Base-by-base conservation (phyloP, 2,329 filamentous ascomycete genomes). In the Epichloe baconii region DNA sequence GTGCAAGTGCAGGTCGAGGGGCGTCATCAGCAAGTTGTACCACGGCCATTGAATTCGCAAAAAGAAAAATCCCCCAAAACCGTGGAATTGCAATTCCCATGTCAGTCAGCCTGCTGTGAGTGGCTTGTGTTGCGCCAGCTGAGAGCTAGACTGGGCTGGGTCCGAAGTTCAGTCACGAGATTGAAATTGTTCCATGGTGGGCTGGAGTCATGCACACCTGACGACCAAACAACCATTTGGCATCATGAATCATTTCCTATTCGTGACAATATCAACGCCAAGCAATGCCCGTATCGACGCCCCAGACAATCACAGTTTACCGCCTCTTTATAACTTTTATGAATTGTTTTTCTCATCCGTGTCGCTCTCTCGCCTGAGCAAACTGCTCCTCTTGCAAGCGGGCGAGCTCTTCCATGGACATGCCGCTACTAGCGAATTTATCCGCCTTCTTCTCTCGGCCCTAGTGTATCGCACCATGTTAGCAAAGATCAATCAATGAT, bases 361-460 rank as follows among this genome's bases (percentile, higher is more conserved):
- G 68, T 49, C 68, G 65, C 57, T 68, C 54, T 52, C 68, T 62
- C 6, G 89, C 90, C 53, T 82, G 83, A 43, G 86, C 83, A 68
- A 98, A 97, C 58, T 96, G 80, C 66, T 95, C 89, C 66, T 93
- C 85, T 66, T 98, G 93, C 62, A 95, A 80, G 47, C 84, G 79
- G 52, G 93, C 80, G 47, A 98, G 76, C 67, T 98, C 86, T 60
- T 96, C 93, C 64, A 95, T 83, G 0, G 86, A 86, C 71, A 97
- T 78, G 50, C 91, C 91, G 64, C 89, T 95, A 65, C 93, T 86
- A 61, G 95, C 91, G 63, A 97, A 89, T 71, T 97, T 97, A 68
- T 90, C 95, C 57, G 90, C 86, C 70, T 96, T 95, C 76, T 95
- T 95, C 71, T 98, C 93, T 46, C 91, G 86, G 34, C 86, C 88